These are phyloP conservation scores for Emergomyces africanus DNA, from an alignment of 2,329 filamentous ascomycete species.

Conservation along the genomic window DNA sequence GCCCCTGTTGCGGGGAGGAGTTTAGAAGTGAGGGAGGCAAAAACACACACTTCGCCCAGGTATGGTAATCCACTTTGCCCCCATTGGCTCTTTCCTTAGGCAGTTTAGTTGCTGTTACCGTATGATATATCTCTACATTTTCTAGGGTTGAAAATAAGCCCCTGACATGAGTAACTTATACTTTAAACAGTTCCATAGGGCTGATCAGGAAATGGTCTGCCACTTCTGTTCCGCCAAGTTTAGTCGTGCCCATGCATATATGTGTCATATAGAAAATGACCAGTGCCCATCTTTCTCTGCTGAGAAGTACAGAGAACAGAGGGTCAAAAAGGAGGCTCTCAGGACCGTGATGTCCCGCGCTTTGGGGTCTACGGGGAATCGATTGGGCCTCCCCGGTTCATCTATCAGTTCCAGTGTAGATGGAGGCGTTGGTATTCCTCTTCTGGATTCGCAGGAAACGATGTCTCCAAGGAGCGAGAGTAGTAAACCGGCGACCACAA, in stretches of 20 bases:
- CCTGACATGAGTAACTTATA: not conserved
- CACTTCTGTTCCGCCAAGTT: constrained; percentile 36
- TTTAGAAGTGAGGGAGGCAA: constrained; percentile 42
- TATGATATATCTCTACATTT: not conserved
- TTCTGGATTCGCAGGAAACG: constrained; percentile 6
- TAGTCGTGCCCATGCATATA: constrained; percentile 34
- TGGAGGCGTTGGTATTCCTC: constrained; percentile 15
- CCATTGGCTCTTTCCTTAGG: not conserved
- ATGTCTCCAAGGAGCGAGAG: not conserved
- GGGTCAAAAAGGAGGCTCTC: constrained; percentile 39
- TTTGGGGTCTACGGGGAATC: not conserved
- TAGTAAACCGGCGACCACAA: constrained; percentile 5
- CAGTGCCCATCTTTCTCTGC: constrained; percentile 34
- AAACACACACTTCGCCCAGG: constrained; percentile 39
- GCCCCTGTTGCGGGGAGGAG: constrained; percentile 44
- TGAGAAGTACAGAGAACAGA: constrained; percentile 34
- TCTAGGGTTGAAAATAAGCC: not conserved
- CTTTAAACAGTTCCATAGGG: constrained; percentile 32
- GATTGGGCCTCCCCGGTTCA: not conserved
- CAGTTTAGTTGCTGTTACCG: not conserved
- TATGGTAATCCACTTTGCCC: constrained; percentile 15
- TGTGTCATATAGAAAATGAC: constrained; percentile 43
- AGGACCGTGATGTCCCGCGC: constrained; percentile 17
- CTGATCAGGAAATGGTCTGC: constrained; percentile 40
- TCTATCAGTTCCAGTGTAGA: constrained; percentile 10